Conservation (phyloP, 2,329 filamentous ascomycete genomes). For the Colletotrichum lentis region DNA sequence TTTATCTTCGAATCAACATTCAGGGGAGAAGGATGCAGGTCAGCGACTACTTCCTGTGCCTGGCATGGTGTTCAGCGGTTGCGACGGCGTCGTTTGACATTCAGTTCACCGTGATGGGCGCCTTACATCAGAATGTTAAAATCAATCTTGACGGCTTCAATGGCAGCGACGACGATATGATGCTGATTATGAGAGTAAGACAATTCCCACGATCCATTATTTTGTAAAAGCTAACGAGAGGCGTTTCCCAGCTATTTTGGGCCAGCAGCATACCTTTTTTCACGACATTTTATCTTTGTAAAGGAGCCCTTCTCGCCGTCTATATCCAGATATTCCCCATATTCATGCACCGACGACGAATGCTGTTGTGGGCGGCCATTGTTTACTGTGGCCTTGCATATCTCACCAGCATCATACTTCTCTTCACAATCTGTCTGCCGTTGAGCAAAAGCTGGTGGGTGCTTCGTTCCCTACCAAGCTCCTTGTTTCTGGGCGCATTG, state of each 20-base stretch:
- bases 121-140: conserved; percentile 29
- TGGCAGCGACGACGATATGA: conserved; percentile 12
- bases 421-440: conserved; percentile 28
- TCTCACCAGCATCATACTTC: conserved; percentile 25
- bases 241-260: conserved; percentile 21
- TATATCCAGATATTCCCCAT: conserved; percentile 32
- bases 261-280: conserved; percentile 35
- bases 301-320: conserved; percentile 32
- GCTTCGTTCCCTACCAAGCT: neutral
- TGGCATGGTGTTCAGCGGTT: conserved; percentile 29
- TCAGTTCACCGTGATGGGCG: conserved; percentile 30
- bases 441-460: conserved; percentile 28
- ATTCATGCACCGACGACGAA: conserved; percentile 30
- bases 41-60: conserved; percentile 32
- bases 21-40: conserved; percentile 21
- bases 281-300: conserved; percentile 31
- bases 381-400: conserved; percentile 28
- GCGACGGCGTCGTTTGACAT: conserved; percentile 33
- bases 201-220: too few species aligned
- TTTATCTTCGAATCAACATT: conserved; percentile 33
- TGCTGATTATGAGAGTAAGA: conserved; percentile 21
- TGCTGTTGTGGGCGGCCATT: conserved; percentile 24
- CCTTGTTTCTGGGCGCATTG: too few species aligned
- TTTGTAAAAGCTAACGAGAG: neutral
- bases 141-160: conserved; percentile 28